phyloP scores from a whole-genome alignment of 495 filamentous ascomycete species.

The Lichina pygmaea region DNA sequence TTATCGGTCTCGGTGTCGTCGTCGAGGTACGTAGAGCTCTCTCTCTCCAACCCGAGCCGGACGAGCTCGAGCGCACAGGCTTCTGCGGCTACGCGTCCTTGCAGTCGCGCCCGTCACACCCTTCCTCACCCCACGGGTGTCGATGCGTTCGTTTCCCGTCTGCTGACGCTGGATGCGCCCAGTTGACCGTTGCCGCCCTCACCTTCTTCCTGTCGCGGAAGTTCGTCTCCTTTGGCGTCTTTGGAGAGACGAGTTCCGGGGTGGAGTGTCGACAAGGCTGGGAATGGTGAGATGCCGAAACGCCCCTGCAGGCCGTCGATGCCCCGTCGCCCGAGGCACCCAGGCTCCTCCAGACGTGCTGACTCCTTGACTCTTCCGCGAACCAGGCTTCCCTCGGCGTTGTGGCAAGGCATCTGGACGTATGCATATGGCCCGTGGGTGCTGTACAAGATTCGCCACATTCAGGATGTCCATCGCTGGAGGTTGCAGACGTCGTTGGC shows the following conservation, averaged over 20 bases:
- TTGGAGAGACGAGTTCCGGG: conserved; percentile 20
- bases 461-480: conserved; percentile 41
- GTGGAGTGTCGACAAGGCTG: conserved; percentile 22
- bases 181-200: conserved; percentile 30
- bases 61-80: no score
- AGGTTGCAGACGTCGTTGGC: conserved; percentile 34
- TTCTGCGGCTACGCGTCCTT: no score
- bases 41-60: no score
- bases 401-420: conserved; percentile 38
- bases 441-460: conserved; percentile 19
- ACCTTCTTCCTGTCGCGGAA: conserved; percentile 39
- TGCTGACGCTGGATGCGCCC: background rate
- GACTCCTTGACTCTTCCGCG: conserved; percentile 2
- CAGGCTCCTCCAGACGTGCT: background rate
- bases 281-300: conserved; percentile 26
- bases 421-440: conserved; percentile 25
- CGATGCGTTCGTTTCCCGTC: no score
- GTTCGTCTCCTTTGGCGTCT: conserved; percentile 23
- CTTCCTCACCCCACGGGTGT: no score
- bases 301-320: no score
- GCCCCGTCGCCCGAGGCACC: background rate
- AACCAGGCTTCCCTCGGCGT: conserved; percentile 26
- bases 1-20: conserved; percentile 22
- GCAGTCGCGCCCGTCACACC: no score
- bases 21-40: conserved; percentile 17